A percentile compares a stretch with the other conserved stretches of the same genome.
These are phyloP conservation scores for Shiraia sp. DNA, from an alignment of 2,329 filamentous ascomycete genomes.

Conservation along the genomic window DNA sequence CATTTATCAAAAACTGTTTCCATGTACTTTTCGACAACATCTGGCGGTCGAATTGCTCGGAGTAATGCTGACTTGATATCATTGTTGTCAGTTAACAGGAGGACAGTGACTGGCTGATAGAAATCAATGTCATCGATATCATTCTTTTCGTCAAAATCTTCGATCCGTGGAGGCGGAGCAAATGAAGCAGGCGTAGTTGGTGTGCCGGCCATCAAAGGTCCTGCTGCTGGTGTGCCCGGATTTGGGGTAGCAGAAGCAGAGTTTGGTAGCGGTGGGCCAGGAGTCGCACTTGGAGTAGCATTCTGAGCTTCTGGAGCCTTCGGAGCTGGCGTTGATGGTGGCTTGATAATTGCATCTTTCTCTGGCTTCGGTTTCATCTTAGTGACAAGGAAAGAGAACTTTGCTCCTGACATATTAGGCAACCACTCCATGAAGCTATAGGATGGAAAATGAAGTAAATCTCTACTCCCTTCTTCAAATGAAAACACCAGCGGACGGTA, in stretches of 20 bases:
- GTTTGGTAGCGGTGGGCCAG: constrained; percentile 9
- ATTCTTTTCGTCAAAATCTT: constrained; percentile 52
- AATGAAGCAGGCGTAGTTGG: constrained; percentile 18
- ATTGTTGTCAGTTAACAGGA: constrained; percentile 57
- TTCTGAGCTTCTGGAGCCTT: constrained; percentile 9
- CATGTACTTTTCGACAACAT: constrained; percentile 46
- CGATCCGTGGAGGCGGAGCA: constrained; percentile 35
- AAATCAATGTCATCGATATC: constrained; percentile 41
- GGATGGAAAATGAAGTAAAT: constrained; percentile 78
- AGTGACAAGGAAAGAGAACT: constrained; percentile 78
- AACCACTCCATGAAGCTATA: constrained; percentile 75
- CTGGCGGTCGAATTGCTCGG: constrained; percentile 56
- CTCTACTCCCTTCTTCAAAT: constrained; percentile 56
- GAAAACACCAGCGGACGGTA: constrained; percentile 47
- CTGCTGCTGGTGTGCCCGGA: constrained; percentile 7
- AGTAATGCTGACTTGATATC: constrained; percentile 59
- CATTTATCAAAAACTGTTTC: constrained; percentile 57
- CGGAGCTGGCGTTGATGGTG: constrained; percentile 33
- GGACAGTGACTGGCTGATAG: constrained; percentile 75
- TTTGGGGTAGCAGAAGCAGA: constrained; percentile 7
- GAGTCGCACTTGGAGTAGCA: constrained; percentile 8
- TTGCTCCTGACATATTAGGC: constrained; percentile 62
- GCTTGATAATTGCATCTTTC: constrained; percentile 43
- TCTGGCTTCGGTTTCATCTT: constrained; percentile 58
- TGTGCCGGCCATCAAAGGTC: constrained; percentile 17